Base-by-base conservation (phyloP, 129 eudicot species). In the Mikania micrantha region DNA sequence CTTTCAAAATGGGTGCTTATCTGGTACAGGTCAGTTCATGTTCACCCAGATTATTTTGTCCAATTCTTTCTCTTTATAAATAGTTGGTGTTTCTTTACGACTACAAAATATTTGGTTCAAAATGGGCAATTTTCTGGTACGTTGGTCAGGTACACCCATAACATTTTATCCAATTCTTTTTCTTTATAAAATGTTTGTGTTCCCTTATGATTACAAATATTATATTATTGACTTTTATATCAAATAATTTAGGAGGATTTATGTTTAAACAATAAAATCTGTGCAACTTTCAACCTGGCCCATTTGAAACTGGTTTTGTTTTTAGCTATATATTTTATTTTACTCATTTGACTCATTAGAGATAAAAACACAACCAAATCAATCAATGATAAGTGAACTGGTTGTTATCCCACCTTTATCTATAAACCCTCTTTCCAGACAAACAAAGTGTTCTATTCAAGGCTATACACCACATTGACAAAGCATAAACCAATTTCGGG, bases 401-500 rank as follows among this genome's bases (percentile, higher is more conserved):
- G 12, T 49, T 12, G 5, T 8, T 19, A 20, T 49, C 12, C 57
- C 57, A 49, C 57, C 57, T 49, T 11, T 63, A 39, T 40, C 40
- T 41, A 20, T 59, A 40, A n/a, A 9, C 34, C 24, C 40, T 58
- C 42, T 71, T 58, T 42, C 66, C 39, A 56, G 56, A 16, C 40
- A 67, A 67, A 49, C 11, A 8, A 20, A 20, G 9, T 32, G 22
- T 13, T 48, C 4, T 34, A 48, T 28, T 66, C 60, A 47, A 6
- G 40, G 57, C 44, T 47, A 66, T 66, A 47, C 24, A 59, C 24
- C 35, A 20, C 40, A 22, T 24, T 28, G 17, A 42, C 13, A 52
- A 71, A 71, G 42, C 29, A 59, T 3, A 31, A 20, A 69, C 50
- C 65, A 69, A 24, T 54, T 54, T 54, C 7, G 36, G 0, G n/a